These are phyloP conservation scores for Lasiosphaeris hirsuta DNA, from an alignment of 495 filamentous ascomycete genomes.

Conservation along the genomic window DNA sequence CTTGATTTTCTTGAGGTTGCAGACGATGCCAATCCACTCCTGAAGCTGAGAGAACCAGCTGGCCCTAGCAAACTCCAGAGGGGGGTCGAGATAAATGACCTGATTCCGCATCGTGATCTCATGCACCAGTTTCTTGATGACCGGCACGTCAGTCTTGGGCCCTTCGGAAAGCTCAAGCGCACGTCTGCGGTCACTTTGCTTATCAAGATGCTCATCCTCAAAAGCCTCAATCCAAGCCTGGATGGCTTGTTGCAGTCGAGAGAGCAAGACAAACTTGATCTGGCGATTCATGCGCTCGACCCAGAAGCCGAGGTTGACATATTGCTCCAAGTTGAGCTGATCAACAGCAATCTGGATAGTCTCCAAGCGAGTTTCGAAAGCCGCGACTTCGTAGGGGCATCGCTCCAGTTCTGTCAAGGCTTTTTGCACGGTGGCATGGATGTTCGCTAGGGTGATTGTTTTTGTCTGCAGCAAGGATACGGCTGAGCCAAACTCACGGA, in stretches of 20 bases:
- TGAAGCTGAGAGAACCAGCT: slow-evolving; percentile 93
- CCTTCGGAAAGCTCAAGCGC: slow-evolving; percentile 37
- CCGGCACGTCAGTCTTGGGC: slow-evolving; percentile 47
- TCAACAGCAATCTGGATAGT: slow-evolving; percentile 85
- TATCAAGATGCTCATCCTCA: slow-evolving; percentile 56
- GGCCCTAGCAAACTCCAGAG: slow-evolving; percentile 83
- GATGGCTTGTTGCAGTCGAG: slow-evolving; percentile 75
- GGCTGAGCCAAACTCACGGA: slow-evolving; percentile 82
- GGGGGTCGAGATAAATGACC: slow-evolving; percentile 90
- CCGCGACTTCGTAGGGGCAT: slow-evolving; percentile 71
- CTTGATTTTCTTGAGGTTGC: slow-evolving; percentile 87
- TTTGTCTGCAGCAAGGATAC: slow-evolving; percentile 85
- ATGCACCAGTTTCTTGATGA: slow-evolving; percentile 68
- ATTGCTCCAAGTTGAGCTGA: slow-evolving; percentile 92
- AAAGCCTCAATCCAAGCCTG: slow-evolving; percentile 82
- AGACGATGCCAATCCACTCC: slow-evolving; percentile 86
- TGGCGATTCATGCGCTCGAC: slow-evolving; percentile 78
- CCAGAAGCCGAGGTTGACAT: slow-evolving; percentile 86
- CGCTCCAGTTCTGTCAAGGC: slow-evolving; percentile 77
- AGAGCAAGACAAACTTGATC: slow-evolving; percentile 72
- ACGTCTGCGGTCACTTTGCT: slow-evolving; percentile 41
- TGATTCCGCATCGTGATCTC: slow-evolving; percentile 97
- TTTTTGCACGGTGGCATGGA: slow-evolving; percentile 80
- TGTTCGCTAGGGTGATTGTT: slow-evolving; percentile 68
- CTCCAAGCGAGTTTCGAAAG: slow-evolving; percentile 78